Percentiles rank a stretch among this genome's conserved stretches.
Conservation (phyloP, 225 moss, liverwort and hornwort species). For the Anthoceros angustus region DNA sequence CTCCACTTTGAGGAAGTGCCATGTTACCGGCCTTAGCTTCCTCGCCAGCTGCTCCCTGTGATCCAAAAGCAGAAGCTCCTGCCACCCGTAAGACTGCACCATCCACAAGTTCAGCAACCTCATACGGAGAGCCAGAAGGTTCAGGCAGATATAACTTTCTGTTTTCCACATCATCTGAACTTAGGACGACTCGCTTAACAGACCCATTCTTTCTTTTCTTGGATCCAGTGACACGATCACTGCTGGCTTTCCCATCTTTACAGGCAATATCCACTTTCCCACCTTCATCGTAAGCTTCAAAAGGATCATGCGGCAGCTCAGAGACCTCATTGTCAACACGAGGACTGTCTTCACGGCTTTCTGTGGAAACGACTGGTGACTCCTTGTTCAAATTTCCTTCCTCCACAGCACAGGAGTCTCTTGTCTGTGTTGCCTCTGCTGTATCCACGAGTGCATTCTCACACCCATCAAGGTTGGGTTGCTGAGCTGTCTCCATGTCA, state of each 20-base stretch:
- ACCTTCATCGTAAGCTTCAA: neutral
- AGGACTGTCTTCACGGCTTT: neutral
- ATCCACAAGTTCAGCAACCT: neutral
- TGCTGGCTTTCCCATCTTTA: neutral
- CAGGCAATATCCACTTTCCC: neutral
- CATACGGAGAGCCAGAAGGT: neutral
- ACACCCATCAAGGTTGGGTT: neutral
- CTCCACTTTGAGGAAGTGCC: neutral
- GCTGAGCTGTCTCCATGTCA: neutral
- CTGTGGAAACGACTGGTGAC: neutral
- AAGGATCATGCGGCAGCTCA: neutral
- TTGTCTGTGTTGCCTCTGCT: neutral
- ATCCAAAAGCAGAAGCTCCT: neutral
- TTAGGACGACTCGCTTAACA: neutral
- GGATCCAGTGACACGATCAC: neutral
- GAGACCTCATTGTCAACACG: too few species aligned
- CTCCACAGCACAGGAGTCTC: neutral
- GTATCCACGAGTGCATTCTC: neutral
- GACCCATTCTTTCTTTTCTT: neutral
- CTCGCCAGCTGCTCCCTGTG: neutral
- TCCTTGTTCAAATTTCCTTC: neutral
- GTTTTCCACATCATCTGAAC: neutral
- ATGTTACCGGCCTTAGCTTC: neutral
- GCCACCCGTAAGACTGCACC: neutral
- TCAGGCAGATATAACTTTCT: neutral